Evolutionary conservation across 2,329 filamentous ascomycete species (phyloP), one percentile per base, ranked within the genome.

Genomic region (Sodiomyces alkalinus): DNA sequence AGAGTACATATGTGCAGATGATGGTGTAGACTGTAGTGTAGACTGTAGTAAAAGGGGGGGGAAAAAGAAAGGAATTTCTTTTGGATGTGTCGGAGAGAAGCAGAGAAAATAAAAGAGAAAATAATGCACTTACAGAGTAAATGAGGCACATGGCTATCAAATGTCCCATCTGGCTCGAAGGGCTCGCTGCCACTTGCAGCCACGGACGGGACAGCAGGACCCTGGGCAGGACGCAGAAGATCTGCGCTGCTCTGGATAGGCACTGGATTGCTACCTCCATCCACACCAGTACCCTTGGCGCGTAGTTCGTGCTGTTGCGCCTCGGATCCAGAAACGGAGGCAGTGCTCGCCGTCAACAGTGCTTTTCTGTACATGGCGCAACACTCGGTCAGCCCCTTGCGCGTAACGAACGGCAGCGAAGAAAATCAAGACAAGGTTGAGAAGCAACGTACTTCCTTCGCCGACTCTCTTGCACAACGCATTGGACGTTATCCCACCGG

Each of bases 361-460:
- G 58, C 56, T 45, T 62, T 63, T 45, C 59, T 63, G 39, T 28
- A 39, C n/a, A n/a, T n/a, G n/a, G n/a, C n/a, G n/a, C n/a, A n/a
- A n/a, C n/a, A n/a, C n/a, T n/a, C n/a, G n/a, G n/a, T n/a, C n/a
- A n/a, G n/a, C n/a, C n/a, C n/a, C n/a, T n/a, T n/a, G n/a, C n/a
- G n/a, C n/a, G n/a, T n/a, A n/a, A n/a, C n/a, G 27, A 11, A 33
- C 14, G 12, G 18, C 11, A 29, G 24, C 12, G 22, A 26, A 28
- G 30, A 7, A 14, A 26, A 13, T 13, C 20, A 30, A 19, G 30
- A 19, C 22, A 23, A 22, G 28, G n/a, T 13, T 6, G 19, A 21
- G 35, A n/a, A n/a, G n/a, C n/a, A 32, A 73, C 77, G 70, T 55
- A 85, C 78, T 81, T 83, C 65, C 83, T 77, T 44, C 85, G 73